These are phyloP conservation scores for Dothistroma septosporum DNA, from an alignment of 2,329 filamentous ascomycete species.

Conservation along the genomic window DNA sequence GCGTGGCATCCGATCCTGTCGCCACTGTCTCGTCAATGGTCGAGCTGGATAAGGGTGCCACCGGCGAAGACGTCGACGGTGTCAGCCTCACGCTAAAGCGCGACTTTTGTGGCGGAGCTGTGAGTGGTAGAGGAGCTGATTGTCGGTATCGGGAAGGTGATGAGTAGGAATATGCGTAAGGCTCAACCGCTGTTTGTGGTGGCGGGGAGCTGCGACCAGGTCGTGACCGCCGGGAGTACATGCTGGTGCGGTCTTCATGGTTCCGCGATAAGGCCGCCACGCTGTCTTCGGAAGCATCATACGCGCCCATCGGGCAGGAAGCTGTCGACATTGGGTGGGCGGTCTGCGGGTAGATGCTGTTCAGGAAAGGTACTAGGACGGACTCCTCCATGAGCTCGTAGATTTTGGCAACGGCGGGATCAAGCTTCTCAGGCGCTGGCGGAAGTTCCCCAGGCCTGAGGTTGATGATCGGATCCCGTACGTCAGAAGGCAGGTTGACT, in stretches of 20 bases:
- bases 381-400: slow-evolving; percentile 98
- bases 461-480: slow-evolving; percentile 73
- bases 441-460: slow-evolving; percentile 58
- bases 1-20: slow-evolving; percentile 25
- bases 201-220: slow-evolving; percentile 33
- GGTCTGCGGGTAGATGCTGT: slow-evolving; percentile 54
- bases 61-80: slow-evolving; percentile 31
- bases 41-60: slow-evolving; percentile 14
- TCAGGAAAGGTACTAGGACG: slow-evolving; percentile 85
- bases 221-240: slow-evolving; percentile 23
- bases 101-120: slow-evolving; percentile 30
- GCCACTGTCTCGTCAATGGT: slow-evolving; percentile 14
- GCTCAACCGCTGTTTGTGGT: slow-evolving; percentile 28
- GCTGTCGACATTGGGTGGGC: slow-evolving; percentile 40
- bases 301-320: slow-evolving; percentile 32
- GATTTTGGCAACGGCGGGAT: slow-evolving; percentile 79
- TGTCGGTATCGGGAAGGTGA: slow-evolving; percentile 25
- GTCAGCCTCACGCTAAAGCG: slow-evolving; percentile 34
- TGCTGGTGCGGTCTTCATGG: slow-evolving; percentile 36
- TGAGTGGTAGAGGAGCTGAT: slow-evolving; percentile 33
- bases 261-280: slow-evolving; percentile 33
- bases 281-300: slow-evolving; percentile 39
- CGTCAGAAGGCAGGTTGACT: slow-evolving; percentile 82
- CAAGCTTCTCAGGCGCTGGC: slow-evolving; percentile 68
- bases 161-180: slow-evolving; percentile 27